These are phyloP conservation scores for Apiotrichum laibachii DNA, from an alignment of 1,284 basidiomycete genomes.

Conservation along the genomic window DNA sequence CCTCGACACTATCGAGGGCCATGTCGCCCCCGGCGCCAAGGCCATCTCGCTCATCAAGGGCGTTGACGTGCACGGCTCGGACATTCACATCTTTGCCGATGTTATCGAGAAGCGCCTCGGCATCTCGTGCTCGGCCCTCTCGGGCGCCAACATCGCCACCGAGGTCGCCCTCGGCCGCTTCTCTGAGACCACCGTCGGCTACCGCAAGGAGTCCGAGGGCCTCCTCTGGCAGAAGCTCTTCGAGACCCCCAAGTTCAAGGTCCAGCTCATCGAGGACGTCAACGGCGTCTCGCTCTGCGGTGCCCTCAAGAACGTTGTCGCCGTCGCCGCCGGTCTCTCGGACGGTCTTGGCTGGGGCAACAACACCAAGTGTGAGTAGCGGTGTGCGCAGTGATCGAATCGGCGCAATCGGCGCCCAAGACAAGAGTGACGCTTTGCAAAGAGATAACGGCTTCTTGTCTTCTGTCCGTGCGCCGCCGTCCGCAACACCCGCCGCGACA, in stretches of 20 bases:
- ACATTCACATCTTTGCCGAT: conserved; percentile 60
- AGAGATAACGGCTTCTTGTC: not conserved
- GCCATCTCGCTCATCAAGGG: conserved; percentile 58
- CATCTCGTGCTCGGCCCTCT: conserved; percentile 58
- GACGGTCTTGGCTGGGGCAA: conserved; percentile 59
- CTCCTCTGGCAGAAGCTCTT: conserved; percentile 55
- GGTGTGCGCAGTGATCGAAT: not conserved
- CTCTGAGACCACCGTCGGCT: conserved; percentile 60
- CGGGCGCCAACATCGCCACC: conserved; percentile 61
- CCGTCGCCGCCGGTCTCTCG: conserved; percentile 58
- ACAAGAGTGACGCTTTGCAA: too few relatives aligned
- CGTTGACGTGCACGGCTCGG: conserved; percentile 54
- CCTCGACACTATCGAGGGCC: conserved; percentile 52
- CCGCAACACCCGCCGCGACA: too few relatives aligned
- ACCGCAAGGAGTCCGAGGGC: conserved; percentile 53
- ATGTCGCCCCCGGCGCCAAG: conserved; percentile 49
- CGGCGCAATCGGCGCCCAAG: not conserved
- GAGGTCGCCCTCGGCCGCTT: conserved; percentile 57
- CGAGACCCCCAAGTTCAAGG: conserved; percentile 55
- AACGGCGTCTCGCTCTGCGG: conserved; percentile 59
- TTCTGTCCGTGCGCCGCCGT: not conserved
- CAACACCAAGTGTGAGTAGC: conserved; percentile 57
- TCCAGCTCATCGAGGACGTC: conserved; percentile 58
- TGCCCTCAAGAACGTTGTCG: conserved; percentile 60
- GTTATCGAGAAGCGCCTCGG: conserved; percentile 58